phyloP scores from a whole-genome alignment of 73 alveolate genomes.

The Stentor roeselii region DNA sequence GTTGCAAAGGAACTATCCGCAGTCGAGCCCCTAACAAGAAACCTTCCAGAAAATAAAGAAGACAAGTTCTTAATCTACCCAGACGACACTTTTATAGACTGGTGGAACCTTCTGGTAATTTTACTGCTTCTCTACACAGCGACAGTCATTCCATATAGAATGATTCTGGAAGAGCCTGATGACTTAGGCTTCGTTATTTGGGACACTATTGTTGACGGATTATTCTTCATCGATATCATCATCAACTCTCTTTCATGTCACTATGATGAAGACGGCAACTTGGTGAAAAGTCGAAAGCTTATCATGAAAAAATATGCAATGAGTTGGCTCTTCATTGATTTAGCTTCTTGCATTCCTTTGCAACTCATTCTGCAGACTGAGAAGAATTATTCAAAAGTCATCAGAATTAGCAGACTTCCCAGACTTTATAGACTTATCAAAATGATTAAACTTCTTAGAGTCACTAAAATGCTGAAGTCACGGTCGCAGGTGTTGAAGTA shows the following conservation, averaged over 20 bases:
- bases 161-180: constrained; percentile 35
- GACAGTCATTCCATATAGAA: constrained; percentile 46
- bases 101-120: constrained; percentile 48
- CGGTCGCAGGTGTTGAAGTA: not conserved
- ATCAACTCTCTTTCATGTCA: constrained; percentile 45
- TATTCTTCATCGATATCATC: constrained; percentile 48
- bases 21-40: not conserved
- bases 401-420: constrained; percentile 49
- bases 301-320: constrained; percentile 28
- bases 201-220: constrained; percentile 42
- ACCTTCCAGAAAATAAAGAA: not conserved
- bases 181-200: constrained; percentile 10
- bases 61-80: not conserved
- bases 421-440: constrained; percentile 47
- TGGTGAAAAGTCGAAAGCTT: constrained; percentile 23
- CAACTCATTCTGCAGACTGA: constrained; percentile 11
- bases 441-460: constrained; percentile 34
- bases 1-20: not conserved
- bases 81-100: constrained; percentile 3
- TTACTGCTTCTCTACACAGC: constrained; percentile 48
- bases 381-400: constrained; percentile 29
- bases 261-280: constrained; percentile 37
- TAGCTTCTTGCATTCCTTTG: constrained; percentile 32
- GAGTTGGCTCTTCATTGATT: constrained; percentile 40
- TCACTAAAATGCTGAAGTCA: not conserved